phyloP scores from a whole-genome alignment of 441 rosid species.

The Rhodomyrtus psidioides region DNA sequence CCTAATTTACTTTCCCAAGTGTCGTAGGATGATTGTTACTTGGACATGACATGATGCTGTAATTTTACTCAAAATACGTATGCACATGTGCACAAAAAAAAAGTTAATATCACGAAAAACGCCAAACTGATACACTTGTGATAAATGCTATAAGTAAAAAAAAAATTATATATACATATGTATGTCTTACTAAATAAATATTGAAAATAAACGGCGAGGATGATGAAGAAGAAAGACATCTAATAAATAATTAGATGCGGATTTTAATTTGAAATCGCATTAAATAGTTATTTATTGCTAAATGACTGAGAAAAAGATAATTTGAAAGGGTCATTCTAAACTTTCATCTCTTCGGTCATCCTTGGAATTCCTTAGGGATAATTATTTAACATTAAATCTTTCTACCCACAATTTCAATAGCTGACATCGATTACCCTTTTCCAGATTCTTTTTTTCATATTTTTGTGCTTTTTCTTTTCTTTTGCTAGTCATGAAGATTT shows the following conservation, averaged over 20 bases:
- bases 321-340: background rate
- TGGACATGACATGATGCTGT: background rate
- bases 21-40: background rate
- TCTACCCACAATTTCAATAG: background rate
- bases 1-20: background rate
- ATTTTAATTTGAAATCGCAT: background rate
- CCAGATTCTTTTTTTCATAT: too few species aligned
- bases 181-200: background rate
- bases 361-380: background rate
- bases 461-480: too few species aligned
- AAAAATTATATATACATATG: accelerated
- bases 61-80: too few species aligned
- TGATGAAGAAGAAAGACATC: background rate
- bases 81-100: background rate
- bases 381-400: background rate
- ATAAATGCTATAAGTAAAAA: background rate
- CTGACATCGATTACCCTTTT: too few species aligned
- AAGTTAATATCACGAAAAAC: too few species aligned
- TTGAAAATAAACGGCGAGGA: background rate
- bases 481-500: too few species aligned
- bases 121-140: too few species aligned
- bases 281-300: background rate
- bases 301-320: background rate
- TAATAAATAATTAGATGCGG: background rate
- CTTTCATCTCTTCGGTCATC: background rate